Conservation (phyloP, 257 asterid genomes). For the Catharanthus roseus region DNA sequence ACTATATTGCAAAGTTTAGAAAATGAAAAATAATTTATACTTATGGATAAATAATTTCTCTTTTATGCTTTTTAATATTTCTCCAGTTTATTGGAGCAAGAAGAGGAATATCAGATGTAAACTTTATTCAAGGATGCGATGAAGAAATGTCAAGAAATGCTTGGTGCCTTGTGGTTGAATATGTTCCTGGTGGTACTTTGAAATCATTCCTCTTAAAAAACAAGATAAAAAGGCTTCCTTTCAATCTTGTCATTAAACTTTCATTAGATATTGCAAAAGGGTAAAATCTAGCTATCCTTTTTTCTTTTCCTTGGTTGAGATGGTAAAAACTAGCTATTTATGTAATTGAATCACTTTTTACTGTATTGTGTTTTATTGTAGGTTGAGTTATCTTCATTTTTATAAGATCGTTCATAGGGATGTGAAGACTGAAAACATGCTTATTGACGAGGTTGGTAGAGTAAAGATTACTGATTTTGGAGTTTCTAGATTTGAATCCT, state of each 20-base stretch:
- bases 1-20: too few relatives aligned
- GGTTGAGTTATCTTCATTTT: constrained; percentile 25
- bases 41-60: too few relatives aligned
- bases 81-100: constrained; percentile 22
- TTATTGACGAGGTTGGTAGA: neutral
- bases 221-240: neutral
- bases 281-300: neutral
- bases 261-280: constrained; percentile 28
- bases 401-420: constrained; percentile 26
- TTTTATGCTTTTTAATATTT: too few relatives aligned
- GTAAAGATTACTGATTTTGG: constrained; percentile 28
- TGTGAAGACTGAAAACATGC: constrained; percentile 22
- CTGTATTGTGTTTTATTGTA: too few relatives aligned
- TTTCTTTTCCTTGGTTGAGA: neutral
- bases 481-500: constrained; percentile 16
- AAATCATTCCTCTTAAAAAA: constrained; percentile 12
- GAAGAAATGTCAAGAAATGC: neutral
- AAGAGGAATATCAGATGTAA: neutral
- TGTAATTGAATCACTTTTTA: neutral
- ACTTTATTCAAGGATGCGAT: neutral
- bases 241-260: constrained; percentile 4
- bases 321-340: too few relatives aligned
- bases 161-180: constrained; percentile 26
- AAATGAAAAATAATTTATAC: too few relatives aligned
- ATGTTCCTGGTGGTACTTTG: constrained; percentile 19